Percentiles rank a stretch among this genome's conserved stretches.
These are phyloP conservation scores for Boletus sp. DNA, from an alignment of 768 basidiomycete genomes.

Conservation along the genomic window DNA sequence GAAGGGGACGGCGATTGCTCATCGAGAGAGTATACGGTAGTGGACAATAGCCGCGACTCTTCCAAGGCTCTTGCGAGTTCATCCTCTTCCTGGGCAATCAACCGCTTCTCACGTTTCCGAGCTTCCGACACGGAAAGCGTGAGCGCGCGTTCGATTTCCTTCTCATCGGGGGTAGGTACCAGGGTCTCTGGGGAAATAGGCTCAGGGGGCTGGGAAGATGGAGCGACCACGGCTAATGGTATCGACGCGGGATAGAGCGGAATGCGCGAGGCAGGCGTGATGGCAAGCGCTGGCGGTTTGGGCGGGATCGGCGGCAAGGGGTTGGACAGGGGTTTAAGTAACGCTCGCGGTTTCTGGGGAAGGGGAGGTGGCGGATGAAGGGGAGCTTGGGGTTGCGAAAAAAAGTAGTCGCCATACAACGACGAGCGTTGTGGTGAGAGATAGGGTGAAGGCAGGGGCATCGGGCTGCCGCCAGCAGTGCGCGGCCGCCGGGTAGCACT, in stretches of 20 bases:
- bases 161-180: conserved; percentile 36
- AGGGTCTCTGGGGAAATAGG: conserved; percentile 3
- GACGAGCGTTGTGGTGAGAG: conserved; percentile 14
- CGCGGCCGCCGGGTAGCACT: conserved; percentile 9
- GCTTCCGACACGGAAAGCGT: conserved; percentile 46
- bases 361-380: conserved; percentile 31
- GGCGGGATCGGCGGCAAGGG: conserved; percentile 41
- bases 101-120: conserved; percentile 21
- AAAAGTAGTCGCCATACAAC: conserved; percentile 32
- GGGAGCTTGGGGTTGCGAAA: conserved; percentile 9
- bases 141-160: conserved; percentile 47
- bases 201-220: conserved; percentile 9
- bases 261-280: conserved; percentile 20
- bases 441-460: conserved; percentile 7
- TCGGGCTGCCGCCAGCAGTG: conserved; percentile 2
- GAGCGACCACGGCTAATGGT: conserved; percentile 16
- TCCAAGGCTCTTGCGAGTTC: conserved; percentile 64
- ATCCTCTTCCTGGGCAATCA: conserved; percentile 52
- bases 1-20: conserved; percentile 4
- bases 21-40: conserved; percentile 9
- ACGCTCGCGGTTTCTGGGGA: conserved; percentile 29
- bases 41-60: conserved; percentile 41
- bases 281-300: conserved; percentile 31
- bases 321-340: conserved; percentile 33
- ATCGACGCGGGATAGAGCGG: conserved; percentile 36